phyloP scores from a whole-genome alignment of 768 basidiomycete species.

The Dioszegia aurantiaca region DNA sequence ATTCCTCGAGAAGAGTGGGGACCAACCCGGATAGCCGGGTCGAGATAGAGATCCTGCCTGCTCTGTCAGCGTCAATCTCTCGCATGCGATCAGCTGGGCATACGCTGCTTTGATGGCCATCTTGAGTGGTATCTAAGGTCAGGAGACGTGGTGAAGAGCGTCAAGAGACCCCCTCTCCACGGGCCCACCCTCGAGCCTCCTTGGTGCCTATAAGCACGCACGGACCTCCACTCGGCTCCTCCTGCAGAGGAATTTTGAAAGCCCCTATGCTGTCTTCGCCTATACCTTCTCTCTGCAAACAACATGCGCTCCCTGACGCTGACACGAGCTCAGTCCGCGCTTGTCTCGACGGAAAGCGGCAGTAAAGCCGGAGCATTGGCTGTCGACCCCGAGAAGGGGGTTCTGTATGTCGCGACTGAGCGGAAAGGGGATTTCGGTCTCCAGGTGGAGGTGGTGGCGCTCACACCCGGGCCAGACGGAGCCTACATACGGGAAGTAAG shows the following conservation, averaged over 20 bases:
- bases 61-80: constrained; percentile 4
- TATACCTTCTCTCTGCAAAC: neutral
- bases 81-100: constrained; percentile 11
- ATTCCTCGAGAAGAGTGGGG: constrained; percentile 56
- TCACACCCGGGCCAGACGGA: constrained; percentile 16
- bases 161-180: neutral
- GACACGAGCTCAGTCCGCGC: constrained; percentile 6
- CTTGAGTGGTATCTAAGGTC: neutral
- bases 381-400: constrained; percentile 42
- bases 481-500: constrained; percentile 30
- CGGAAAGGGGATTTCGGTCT: constrained; percentile 55
- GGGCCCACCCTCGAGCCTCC: neutral
- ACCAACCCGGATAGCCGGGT: constrained; percentile 82
- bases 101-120: constrained; percentile 41
- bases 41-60: constrained; percentile 66
- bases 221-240: constrained; percentile 1
- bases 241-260: neutral
- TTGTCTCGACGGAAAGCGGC: neutral
- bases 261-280: neutral
- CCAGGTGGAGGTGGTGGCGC: constrained; percentile 61
- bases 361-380: constrained; percentile 16
- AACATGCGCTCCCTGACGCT: constrained; percentile 22
- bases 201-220: neutral
- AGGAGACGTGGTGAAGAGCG: neutral
- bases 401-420: constrained; percentile 63